phyloP scores from a whole-genome alignment of 768 basidiomycete species.

The Tephrocybe sp. region DNA sequence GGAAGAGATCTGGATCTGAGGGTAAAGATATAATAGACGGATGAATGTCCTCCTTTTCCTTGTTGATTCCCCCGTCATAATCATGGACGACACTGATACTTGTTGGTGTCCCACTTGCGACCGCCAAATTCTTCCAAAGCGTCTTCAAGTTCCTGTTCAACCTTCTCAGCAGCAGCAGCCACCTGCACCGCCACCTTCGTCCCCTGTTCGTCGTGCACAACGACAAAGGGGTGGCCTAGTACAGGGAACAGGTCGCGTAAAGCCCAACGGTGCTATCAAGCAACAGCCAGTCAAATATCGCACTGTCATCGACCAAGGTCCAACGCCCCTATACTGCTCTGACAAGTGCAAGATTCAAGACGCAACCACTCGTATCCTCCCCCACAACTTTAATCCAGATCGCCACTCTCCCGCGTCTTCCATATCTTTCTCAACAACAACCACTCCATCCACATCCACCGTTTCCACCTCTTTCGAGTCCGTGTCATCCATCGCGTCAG shows the following conservation, averaged over 20 bases:
- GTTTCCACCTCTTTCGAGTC: constrained; percentile 41
- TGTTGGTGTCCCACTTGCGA: constrained; percentile 84
- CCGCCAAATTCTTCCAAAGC: constrained; percentile 79
- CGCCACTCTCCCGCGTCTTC: constrained; percentile 38
- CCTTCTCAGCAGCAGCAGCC: constrained; percentile 24
- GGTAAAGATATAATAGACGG: constrained; percentile 27
- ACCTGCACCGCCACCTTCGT: constrained; percentile 37
- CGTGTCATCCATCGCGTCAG: constrained; percentile 36
- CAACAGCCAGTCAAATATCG: constrained; percentile 38
- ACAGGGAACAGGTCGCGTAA: constrained; percentile 65
- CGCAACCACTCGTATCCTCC: constrained; percentile 51
- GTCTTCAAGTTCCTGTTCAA: constrained; percentile 49
- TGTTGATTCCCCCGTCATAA: constrained; percentile 16
- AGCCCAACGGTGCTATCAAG: constrained; percentile 58
- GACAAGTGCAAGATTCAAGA: constrained; percentile 68
- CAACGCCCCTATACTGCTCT: constrained; percentile 84
- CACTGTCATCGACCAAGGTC: constrained; percentile 76
- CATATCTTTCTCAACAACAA: constrained; percentile 19
- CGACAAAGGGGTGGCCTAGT: constrained; percentile 49
- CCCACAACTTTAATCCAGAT: constrained; percentile 49
- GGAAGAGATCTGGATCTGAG: constrained; percentile 19
- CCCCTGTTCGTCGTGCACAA: constrained; percentile 30
- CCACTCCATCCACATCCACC: constrained; percentile 40
- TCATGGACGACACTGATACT: constrained; percentile 61
- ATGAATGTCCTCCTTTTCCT: background rate